Conservation (phyloP, 23 red algal genomes). For the Gracilaria vermiculophylla region DNA sequence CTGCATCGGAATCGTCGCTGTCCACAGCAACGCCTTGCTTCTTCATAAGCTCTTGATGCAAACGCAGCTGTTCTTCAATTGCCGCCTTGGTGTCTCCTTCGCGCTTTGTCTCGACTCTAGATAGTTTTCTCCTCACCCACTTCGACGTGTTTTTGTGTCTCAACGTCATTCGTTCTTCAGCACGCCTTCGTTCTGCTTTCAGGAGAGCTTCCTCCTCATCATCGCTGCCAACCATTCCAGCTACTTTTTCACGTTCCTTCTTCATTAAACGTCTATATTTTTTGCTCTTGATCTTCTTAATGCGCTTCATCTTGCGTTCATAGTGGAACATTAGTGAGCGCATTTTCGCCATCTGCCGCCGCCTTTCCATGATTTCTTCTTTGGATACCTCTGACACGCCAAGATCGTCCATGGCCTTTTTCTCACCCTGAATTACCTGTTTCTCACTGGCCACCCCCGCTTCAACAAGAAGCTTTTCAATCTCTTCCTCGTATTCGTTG, state of each 20-base stretch:
- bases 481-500: constrained; percentile 54
- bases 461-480: constrained; percentile 13
- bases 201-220: constrained; percentile 45
- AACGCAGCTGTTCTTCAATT: constrained; percentile 76
- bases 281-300: constrained; percentile 75
- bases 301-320: constrained; percentile 79
- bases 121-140: constrained; percentile 81
- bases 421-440: constrained; percentile 9
- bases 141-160: constrained; percentile 80
- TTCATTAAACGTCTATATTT: constrained; percentile 50
- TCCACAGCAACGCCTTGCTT: constrained; percentile 32
- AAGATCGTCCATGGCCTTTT: constrained; percentile 30
- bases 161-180: constrained; percentile 73
- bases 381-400: constrained; percentile 42
- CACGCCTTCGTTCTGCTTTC: constrained; percentile 69
- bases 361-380: constrained; percentile 47
- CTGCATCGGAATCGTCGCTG: constrained; percentile 29
- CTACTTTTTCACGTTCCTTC: constrained; percentile 52
- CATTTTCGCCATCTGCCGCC: constrained; percentile 60
- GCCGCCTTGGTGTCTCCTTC: constrained; percentile 55
- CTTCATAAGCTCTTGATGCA: constrained; percentile 43
- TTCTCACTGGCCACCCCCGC: constrained; percentile 43
- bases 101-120: constrained; percentile 35
- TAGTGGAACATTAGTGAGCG: constrained; percentile 77
- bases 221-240: constrained; percentile 3